Evolutionary conservation across 108 stramenopile genomes (phyloP).

Genomic region (Cylindrotheca closterium): DNA sequence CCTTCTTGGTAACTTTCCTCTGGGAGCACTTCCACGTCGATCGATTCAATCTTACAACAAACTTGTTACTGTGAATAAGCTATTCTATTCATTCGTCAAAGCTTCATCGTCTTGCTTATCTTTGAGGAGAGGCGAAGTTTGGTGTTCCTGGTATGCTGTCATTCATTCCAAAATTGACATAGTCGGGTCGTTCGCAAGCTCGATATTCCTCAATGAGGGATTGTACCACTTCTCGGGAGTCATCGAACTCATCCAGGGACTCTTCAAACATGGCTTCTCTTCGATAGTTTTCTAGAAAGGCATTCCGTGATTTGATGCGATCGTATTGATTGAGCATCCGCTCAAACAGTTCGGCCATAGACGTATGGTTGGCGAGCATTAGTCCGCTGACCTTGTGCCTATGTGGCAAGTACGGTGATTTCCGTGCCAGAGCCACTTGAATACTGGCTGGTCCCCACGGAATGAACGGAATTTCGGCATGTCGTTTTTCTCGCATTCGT

Average conservation of each 20-base stretch:
- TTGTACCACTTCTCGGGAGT: conserved; percentile 92
- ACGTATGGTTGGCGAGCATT: conserved; percentile 98
- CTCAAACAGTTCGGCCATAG: conserved; percentile 95
- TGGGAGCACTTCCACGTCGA: no score
- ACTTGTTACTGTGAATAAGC: no score
- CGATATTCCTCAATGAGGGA: conserved; percentile 94
- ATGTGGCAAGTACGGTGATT: conserved; percentile 90
- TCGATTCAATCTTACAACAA: no score
- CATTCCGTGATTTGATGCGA: conserved; percentile 91
- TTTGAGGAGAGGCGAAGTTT: conserved; percentile 13
- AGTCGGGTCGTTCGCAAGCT: conserved; percentile 95
- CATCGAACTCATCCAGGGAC: conserved; percentile 96
- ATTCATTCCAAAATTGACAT: conserved; percentile 86
- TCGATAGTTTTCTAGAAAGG: conserved; percentile 97
- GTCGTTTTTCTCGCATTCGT: conserved; percentile 92
- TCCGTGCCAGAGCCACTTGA: conserved; percentile 97
- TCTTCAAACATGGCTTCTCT: conserved; percentile 95
- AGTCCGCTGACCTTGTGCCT: conserved; percentile 96
- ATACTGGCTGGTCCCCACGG: conserved; percentile 99
- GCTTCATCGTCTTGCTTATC: no score
- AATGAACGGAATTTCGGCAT: conserved; percentile 88
- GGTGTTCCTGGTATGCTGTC: neutral
- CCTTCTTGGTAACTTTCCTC: no score
- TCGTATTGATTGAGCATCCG: conserved; percentile 91
- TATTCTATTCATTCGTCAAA: no score